Evolutionary conservation across 495 filamentous ascomycete genomes (phyloP).

Genomic region (Letharia columbiana): DNA sequence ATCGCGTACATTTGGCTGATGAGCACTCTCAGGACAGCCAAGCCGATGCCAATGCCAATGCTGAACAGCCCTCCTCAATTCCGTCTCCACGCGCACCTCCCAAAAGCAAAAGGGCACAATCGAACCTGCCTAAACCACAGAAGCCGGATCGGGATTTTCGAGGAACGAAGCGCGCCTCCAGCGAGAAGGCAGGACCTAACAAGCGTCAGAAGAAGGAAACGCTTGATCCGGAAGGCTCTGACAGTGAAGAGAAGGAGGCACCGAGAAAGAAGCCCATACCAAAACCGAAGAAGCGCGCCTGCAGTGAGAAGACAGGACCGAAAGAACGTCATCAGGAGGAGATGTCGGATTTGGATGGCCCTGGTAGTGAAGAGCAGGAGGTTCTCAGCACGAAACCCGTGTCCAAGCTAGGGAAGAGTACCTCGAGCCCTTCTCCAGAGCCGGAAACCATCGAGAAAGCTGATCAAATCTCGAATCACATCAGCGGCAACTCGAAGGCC

Average conservation of each 20-base stretch:
- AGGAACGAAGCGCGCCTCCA: conserved; percentile 22
- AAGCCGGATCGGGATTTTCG: conserved; percentile 2
- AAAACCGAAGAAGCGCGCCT: conserved; percentile 4
- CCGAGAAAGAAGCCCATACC: not conserved
- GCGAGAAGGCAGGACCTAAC: conserved; percentile 19
- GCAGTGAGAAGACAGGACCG: conserved; percentile 13
- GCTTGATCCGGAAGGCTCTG: not conserved
- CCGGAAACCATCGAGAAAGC: not conserved
- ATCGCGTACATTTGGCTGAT: not conserved
- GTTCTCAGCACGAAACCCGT: not conserved
- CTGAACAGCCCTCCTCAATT: not conserved
- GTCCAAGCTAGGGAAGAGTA: not conserved
- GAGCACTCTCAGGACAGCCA: conserved; percentile 17
- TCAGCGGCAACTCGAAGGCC: conserved; percentile 18
- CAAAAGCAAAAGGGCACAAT: conserved; percentile 2
- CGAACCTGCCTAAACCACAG: conserved; percentile 8
- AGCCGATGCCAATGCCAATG: conserved; percentile 2
- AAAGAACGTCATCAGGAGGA: conserved; percentile 25
- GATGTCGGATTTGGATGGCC: not conserved
- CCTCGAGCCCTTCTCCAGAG: not conserved
- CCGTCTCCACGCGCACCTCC: not conserved
- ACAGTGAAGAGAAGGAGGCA: not conserved
- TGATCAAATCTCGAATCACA: not conserved
- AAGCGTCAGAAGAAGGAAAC: conserved; percentile 24
- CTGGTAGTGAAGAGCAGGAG: conserved; percentile 9